These are phyloP conservation scores for Aspergillus panamensis DNA, from an alignment of 495 filamentous ascomycete species.

Conservation along the genomic window DNA sequence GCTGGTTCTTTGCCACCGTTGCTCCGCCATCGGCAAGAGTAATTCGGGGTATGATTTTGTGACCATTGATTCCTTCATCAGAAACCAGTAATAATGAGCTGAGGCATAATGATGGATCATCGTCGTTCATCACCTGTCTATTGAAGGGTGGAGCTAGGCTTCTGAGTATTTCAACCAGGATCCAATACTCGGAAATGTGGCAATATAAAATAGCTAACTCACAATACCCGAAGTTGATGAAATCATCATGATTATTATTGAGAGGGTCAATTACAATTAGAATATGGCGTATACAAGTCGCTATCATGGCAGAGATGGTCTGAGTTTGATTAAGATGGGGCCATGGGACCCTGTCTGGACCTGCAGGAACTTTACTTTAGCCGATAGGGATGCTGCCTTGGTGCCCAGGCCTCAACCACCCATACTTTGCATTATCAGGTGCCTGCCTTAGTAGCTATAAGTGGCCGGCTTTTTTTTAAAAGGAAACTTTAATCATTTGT, in stretches of 20 bases:
- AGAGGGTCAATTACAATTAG: too few relatives aligned
- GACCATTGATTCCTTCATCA: too few relatives aligned
- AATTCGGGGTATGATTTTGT: too few relatives aligned
- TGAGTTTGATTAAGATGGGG: conserved; percentile 14
- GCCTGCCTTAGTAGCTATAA: not conserved
- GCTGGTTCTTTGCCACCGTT: conserved; percentile 1
- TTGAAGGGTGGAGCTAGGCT: not conserved
- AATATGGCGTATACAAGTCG: not conserved
- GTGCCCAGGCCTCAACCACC: conserved; percentile 7
- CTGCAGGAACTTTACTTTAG: conserved; percentile 29
- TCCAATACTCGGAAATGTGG: not conserved
- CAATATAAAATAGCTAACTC: not conserved
- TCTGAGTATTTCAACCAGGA: not conserved
- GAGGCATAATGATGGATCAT: conserved; percentile 11
- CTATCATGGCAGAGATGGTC: not conserved
- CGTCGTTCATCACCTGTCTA: not conserved
- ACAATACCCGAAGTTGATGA: not conserved
- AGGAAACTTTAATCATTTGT: conserved; percentile 6
- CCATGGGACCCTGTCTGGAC: conserved; percentile 24
- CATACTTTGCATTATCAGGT: not conserved
- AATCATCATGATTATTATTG: too few relatives aligned
- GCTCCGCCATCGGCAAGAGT: conserved; percentile 33
- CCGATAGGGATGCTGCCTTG: conserved; percentile 13
- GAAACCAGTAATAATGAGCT: conserved; percentile 5
- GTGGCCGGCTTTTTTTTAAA: not conserved